Conservation (phyloP, 2,329 filamentous ascomycete genomes). For the Madurella mycetomatis region DNA sequence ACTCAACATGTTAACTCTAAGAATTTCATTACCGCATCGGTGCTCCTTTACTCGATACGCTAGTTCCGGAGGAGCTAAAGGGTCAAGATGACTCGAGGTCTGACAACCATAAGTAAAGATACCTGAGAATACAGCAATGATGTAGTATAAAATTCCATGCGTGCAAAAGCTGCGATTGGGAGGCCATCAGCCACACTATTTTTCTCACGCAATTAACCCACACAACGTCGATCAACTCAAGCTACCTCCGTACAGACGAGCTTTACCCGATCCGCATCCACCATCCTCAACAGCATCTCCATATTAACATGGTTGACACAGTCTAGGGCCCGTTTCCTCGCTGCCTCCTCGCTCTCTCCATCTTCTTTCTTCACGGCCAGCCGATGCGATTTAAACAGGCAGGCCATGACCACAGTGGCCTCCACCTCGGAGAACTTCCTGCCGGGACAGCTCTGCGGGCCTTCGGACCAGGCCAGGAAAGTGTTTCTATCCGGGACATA, state of each 20-base stretch:
- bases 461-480: constrained; percentile 24
- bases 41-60: too few relatives aligned
- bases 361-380: constrained; percentile 6
- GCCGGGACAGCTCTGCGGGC: constrained; percentile 22
- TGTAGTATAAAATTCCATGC: too few relatives aligned
- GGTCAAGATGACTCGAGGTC: too few relatives aligned
- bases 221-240: background rate
- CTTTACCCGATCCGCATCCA: constrained; percentile 20
- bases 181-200: too few relatives aligned
- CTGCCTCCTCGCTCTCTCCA: constrained; percentile 14
- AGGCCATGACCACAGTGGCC: constrained; percentile 21
- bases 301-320: constrained; percentile 23
- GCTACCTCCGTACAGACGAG: constrained; percentile 8
- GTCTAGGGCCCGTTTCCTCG: constrained; percentile 5
- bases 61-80: too few relatives aligned
- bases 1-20: too few relatives aligned
- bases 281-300: constrained; percentile 22
- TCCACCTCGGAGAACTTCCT: constrained; percentile 25
- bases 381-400: constrained; percentile 15
- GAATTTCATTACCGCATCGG: too few relatives aligned
- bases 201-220: too few relatives aligned
- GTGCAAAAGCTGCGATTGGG: too few relatives aligned
- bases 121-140: too few relatives aligned
- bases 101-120: too few relatives aligned
- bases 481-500: constrained; percentile 9